A percentile compares a stretch with the other conserved stretches of the same genome.
phyloP scores from a whole-genome alignment of 1,139 yeast species.

The Pichia sp. region DNA sequence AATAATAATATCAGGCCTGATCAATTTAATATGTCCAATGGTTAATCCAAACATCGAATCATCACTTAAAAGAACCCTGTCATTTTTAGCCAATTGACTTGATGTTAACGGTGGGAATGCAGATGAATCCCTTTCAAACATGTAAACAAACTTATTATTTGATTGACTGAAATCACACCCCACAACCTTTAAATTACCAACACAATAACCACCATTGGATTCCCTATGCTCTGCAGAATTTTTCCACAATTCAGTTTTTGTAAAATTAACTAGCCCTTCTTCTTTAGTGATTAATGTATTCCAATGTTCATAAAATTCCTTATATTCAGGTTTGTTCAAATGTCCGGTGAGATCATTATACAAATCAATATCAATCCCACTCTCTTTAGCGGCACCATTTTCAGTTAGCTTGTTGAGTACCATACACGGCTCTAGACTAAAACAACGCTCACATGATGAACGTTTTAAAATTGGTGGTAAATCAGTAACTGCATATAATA shows the following conservation, averaged over 20 bases:
- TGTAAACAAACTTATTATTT: constrained; percentile 36
- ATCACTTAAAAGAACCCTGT: constrained; percentile 68
- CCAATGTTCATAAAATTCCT: constrained; percentile 64
- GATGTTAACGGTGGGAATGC: constrained; percentile 27
- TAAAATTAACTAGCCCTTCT: constrained; percentile 50
- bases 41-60: constrained; percentile 76
- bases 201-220: constrained; percentile 49
- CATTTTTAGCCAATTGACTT: constrained; percentile 45
- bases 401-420: constrained; percentile 56
- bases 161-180: constrained; percentile 26
- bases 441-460: constrained; percentile 64
- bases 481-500: constrained; percentile 43
- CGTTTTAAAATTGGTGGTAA: constrained; percentile 57
- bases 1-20: constrained; percentile 35
- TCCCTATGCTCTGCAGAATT: constrained; percentile 58
- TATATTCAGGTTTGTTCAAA: constrained; percentile 38
- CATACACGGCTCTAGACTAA: constrained; percentile 58
- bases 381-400: constrained; percentile 42
- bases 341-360: constrained; percentile 48
- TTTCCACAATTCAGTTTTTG: constrained; percentile 65
- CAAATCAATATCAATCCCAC: constrained; percentile 40
- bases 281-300: constrained; percentile 67
- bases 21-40: constrained; percentile 47
- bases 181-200: constrained; percentile 41
- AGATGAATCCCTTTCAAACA: constrained; percentile 36